Conservation (phyloP, 805 yeast species). For the Cyberlindnera nakhonratchasimensis region DNA sequence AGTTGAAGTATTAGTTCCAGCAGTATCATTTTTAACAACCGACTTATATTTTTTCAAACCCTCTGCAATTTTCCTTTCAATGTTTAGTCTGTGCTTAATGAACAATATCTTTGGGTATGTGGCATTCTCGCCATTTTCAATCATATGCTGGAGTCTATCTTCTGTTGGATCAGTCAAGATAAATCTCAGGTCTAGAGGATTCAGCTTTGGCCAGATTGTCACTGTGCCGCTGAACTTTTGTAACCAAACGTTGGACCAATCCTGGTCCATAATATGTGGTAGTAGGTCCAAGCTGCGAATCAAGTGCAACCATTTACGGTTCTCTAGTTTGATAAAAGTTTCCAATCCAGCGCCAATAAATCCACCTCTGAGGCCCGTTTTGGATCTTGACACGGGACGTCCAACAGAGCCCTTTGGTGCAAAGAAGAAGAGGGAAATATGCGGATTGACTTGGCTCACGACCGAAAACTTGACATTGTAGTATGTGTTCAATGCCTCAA, state of each 20-base stretch:
- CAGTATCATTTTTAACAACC: neutral
- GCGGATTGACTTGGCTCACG: conserved; percentile 83
- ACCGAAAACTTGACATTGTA: conserved; percentile 73
- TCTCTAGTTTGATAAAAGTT: conserved; percentile 66
- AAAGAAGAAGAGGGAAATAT: conserved; percentile 68
- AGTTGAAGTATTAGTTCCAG: neutral
- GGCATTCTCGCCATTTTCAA: conserved; percentile 58
- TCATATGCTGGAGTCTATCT: conserved; percentile 50
- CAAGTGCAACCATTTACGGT: conserved; percentile 72
- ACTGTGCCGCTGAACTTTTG: conserved; percentile 74
- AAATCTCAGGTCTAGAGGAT: conserved; percentile 54
- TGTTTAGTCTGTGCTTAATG: conserved; percentile 56
- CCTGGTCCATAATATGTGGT: conserved; percentile 68
- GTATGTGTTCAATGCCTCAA: conserved; percentile 67
- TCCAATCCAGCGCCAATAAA: conserved; percentile 70
- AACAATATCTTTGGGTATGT: conserved; percentile 66
- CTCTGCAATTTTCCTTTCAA: conserved; percentile 60
- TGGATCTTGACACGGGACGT: conserved; percentile 62
- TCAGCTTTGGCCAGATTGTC: conserved; percentile 71
- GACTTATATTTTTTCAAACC: conserved; percentile 38
- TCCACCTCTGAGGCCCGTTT: conserved; percentile 70
- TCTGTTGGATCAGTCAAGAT: conserved; percentile 68
- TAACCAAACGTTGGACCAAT: conserved; percentile 75
- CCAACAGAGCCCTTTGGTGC: conserved; percentile 83
- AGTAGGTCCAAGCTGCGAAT: conserved; percentile 61